Evolutionary conservation across 2,329 filamentous ascomycete species (phyloP).

Genomic region (Triangularia setosa): DNA sequence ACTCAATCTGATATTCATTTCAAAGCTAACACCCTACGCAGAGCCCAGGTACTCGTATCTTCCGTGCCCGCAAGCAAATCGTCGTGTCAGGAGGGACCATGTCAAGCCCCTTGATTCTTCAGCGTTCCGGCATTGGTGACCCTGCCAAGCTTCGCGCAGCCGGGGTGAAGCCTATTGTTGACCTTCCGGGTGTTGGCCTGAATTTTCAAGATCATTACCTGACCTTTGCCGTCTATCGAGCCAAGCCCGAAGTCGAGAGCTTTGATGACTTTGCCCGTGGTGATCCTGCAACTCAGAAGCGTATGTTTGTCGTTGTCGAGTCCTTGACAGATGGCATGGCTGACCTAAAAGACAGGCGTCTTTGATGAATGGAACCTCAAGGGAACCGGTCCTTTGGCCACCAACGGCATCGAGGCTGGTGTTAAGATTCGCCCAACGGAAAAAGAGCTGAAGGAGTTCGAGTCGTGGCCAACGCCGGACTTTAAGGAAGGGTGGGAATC

Average conservation of each 20-base stretch:
- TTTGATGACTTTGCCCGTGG: slow-evolving; percentile 79
- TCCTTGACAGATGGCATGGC: neutral
- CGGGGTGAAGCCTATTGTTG: slow-evolving; percentile 45
- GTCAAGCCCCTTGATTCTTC: slow-evolving; percentile 69
- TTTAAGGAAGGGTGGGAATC: slow-evolving; percentile 74
- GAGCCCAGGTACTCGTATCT: slow-evolving; percentile 44
- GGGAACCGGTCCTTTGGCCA: slow-evolving; percentile 72
- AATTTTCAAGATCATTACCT: slow-evolving; percentile 55
- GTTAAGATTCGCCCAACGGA: slow-evolving; percentile 72
- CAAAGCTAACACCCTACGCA: neutral
- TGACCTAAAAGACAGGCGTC: slow-evolving; percentile 42
- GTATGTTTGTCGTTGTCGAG: slow-evolving; percentile 30
- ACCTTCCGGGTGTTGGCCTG: slow-evolving; percentile 50
- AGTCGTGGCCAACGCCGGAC: slow-evolving; percentile 68
- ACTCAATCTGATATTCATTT: no score
- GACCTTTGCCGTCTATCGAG: slow-evolving; percentile 65
- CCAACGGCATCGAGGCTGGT: slow-evolving; percentile 76
- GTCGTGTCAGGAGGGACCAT: slow-evolving; percentile 70
- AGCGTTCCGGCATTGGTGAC: slow-evolving; percentile 69
- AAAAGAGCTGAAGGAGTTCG: slow-evolving; percentile 64
- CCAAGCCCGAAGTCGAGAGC: slow-evolving; percentile 70
- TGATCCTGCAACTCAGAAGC: slow-evolving; percentile 67
- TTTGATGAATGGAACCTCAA: slow-evolving; percentile 76
- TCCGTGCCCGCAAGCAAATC: slow-evolving; percentile 68
- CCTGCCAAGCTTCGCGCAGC: slow-evolving; percentile 63